phyloP scores from a whole-genome alignment of 192 early-diverging fungal genomes.

The Umbelopsis ramanniana region DNA sequence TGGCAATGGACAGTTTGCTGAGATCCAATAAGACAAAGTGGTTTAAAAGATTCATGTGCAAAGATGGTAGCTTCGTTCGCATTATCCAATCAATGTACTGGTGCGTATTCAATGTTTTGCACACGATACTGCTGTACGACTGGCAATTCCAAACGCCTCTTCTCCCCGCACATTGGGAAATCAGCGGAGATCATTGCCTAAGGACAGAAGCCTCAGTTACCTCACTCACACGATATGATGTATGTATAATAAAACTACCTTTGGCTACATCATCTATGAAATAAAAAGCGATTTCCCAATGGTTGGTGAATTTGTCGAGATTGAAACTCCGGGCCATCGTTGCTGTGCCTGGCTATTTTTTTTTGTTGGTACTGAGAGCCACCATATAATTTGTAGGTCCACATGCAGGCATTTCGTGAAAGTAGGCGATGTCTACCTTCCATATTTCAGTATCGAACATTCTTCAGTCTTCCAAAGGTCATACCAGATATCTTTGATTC shows the following conservation, averaged over 20 bases:
- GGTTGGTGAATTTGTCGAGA: no score
- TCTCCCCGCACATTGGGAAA: neutral
- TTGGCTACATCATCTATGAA: no score
- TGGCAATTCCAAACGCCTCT: neutral
- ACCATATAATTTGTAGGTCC: neutral
- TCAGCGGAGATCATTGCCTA: no score
- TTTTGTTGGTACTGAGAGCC: neutral
- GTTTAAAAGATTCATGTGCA: constrained; percentile 15
- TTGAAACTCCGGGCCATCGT: neutral
- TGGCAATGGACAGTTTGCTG: neutral
- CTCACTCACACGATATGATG: no score
- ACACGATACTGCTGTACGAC: no score
- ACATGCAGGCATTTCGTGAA: constrained; percentile 9
- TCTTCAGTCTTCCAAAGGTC: constrained; percentile 21
- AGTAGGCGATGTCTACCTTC: neutral
- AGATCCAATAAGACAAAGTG: neutral
- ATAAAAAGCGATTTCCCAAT: no score
- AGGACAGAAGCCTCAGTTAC: no score
- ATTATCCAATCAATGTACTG: constrained; percentile 1
- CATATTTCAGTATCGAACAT: neutral
- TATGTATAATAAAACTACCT: no score
- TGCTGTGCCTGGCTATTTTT: neutral
- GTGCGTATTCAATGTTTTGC: no score
- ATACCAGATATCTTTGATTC: constrained; percentile 17
- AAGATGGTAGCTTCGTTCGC: neutral